These are phyloP conservation scores for Kazachstania kunashirensis DNA, from an alignment of 805 yeast genomes.

Conservation along the genomic window DNA sequence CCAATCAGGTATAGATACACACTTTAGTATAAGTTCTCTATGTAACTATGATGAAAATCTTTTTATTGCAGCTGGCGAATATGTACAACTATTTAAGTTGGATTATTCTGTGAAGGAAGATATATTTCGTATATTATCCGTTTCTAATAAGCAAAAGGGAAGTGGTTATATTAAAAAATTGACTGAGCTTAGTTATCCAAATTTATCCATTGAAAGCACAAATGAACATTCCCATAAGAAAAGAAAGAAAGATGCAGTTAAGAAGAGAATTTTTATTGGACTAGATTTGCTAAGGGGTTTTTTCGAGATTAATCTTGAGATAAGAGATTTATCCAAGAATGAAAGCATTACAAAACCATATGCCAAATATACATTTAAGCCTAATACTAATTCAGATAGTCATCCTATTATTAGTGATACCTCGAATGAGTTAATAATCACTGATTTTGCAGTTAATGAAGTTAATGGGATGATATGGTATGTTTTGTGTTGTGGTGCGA, in stretches of 20 bases:
- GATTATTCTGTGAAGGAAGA: slow-evolving; percentile 30
- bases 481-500: slow-evolving; percentile 5
- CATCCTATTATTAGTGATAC: slow-evolving; percentile 3
- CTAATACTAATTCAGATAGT: neutral
- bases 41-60: slow-evolving; percentile 22
- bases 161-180: slow-evolving; percentile 14
- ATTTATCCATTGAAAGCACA: no score
- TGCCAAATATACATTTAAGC: slow-evolving; percentile 1
- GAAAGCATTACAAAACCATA: neutral
- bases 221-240: no score
- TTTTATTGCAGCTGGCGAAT: slow-evolving; percentile 29
- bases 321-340: neutral
- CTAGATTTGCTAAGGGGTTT: slow-evolving; percentile 3
- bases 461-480: slow-evolving; percentile 3
- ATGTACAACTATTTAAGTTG: slow-evolving; percentile 23
- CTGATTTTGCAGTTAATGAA: slow-evolving; percentile 1
- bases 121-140: slow-evolving; percentile 21
- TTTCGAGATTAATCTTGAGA: neutral
- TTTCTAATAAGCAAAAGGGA: slow-evolving; percentile 15
- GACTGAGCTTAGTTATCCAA: no score
- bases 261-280: neutral
- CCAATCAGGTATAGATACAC: slow-evolving; percentile 17
- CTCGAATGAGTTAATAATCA: slow-evolving; percentile 2
- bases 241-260: neutral
- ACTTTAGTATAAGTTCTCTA: slow-evolving; percentile 14